Evolutionary conservation across 176 grass and related monocot species (phyloP).

Genomic region (Triticum turgidum): DNA sequence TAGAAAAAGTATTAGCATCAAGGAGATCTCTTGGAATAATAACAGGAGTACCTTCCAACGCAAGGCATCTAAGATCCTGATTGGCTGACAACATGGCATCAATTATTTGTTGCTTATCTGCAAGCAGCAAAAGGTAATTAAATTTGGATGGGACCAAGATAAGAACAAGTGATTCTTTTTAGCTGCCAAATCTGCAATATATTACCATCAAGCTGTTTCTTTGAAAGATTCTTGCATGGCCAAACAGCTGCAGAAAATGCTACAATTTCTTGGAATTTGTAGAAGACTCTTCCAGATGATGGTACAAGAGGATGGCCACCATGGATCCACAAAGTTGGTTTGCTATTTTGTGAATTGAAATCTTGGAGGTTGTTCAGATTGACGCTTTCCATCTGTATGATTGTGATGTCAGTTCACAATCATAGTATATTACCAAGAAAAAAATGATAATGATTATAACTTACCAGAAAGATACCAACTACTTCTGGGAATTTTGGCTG

Average conservation of each 20-base stretch:
- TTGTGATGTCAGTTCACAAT: slow-evolving; percentile 27
- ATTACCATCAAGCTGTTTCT: slow-evolving; percentile 57
- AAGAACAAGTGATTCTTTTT: background rate
- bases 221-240: slow-evolving; percentile 51
- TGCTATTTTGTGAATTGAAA: slow-evolving; percentile 50
- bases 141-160: background rate
- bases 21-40: slow-evolving; percentile 1
- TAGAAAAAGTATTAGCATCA: background rate
- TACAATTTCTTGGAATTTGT: slow-evolving; percentile 63
- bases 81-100: slow-evolving; percentile 62
- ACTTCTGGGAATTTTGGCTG: slow-evolving; percentile 40
- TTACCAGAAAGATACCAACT: slow-evolving; percentile 63
- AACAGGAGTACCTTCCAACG: slow-evolving; percentile 58
- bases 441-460: slow-evolving; percentile 23
- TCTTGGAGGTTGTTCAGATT: slow-evolving; percentile 56
- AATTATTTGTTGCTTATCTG: slow-evolving; percentile 52
- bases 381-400: slow-evolving; percentile 54
- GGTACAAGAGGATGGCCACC: slow-evolving; percentile 85
- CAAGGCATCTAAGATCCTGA: slow-evolving; percentile 62
- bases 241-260: slow-evolving; percentile 59
- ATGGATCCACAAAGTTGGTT: slow-evolving; percentile 71
- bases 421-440: slow-evolving; percentile 23
- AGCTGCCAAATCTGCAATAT: slow-evolving; percentile 1
- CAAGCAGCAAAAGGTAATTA: slow-evolving; percentile 32
- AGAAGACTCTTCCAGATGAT: slow-evolving; percentile 54